These are phyloP conservation scores for Coprinopsis strossmayeri DNA, from an alignment of 768 basidiomycete species.

Conservation along the genomic window DNA sequence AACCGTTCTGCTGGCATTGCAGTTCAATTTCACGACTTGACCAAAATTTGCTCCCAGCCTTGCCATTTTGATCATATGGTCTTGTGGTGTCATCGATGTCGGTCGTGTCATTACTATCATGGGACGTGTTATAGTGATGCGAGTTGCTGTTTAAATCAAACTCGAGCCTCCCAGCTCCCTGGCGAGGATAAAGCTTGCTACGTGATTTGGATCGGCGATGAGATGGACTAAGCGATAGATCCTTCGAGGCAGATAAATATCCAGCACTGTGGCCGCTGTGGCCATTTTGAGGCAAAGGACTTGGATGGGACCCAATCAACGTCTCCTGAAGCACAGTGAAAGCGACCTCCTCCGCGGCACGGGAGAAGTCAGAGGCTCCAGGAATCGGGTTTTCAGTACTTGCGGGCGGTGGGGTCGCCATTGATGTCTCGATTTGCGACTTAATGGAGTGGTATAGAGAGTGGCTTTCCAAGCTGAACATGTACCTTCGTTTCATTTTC, in stretches of 20 bases:
- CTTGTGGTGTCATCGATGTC: constrained; percentile 16
- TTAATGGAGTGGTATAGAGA: constrained; percentile 64
- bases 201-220: constrained; percentile 65
- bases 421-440: constrained; percentile 55
- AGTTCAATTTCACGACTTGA: constrained; percentile 80
- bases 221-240: constrained; percentile 13
- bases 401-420: constrained; percentile 19
- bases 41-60: constrained; percentile 50
- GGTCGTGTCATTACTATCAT: constrained; percentile 22
- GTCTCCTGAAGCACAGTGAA: constrained; percentile 84
- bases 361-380: constrained; percentile 42
- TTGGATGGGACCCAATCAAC: constrained; percentile 37
- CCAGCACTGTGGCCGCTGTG: constrained; percentile 10
- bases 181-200: constrained; percentile 60
- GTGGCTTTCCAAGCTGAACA: constrained; percentile 88
- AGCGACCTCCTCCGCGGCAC: constrained; percentile 68
- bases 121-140: constrained; percentile 20
- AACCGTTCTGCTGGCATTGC: constrained; percentile 86
- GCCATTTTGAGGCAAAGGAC: background rate
- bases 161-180: constrained; percentile 61
- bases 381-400: constrained; percentile 28
- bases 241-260: constrained; percentile 1
- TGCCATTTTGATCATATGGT: constrained; percentile 17
- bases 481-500: constrained; percentile 75
- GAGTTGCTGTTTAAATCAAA: constrained; percentile 36